Conservation (phyloP, 1,139 yeast genomes). For the Debaryomyces coudertii region DNA sequence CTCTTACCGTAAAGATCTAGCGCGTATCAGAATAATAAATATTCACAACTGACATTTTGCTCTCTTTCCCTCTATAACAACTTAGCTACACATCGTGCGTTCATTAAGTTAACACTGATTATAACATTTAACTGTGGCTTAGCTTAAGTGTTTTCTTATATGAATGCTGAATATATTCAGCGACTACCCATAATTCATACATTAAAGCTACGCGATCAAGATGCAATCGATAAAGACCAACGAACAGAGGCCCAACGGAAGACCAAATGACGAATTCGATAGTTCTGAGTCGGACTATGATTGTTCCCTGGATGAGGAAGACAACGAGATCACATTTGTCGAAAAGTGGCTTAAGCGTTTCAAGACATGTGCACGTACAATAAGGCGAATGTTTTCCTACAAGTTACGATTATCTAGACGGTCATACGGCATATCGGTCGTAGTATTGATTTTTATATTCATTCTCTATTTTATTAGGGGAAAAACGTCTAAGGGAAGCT, state of each 20-base stretch:
- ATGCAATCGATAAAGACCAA: too few relatives aligned
- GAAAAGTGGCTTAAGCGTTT: not conserved
- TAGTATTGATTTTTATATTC: not conserved
- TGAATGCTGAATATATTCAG: not conserved
- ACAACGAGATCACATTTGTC: not conserved
- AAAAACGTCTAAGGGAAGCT: not conserved
- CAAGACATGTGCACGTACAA: not conserved
- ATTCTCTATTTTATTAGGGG: not conserved
- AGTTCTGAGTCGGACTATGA: constrained; percentile 4
- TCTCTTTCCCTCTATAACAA: too few relatives aligned
- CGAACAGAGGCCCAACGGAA: not conserved
- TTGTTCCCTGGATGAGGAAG: constrained; percentile 10
- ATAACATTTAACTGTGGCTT: too few relatives aligned
- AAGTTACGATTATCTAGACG: not conserved
- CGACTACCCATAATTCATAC: too few relatives aligned
- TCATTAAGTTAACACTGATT: too few relatives aligned
- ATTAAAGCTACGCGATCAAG: too few relatives aligned
- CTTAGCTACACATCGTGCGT: too few relatives aligned
- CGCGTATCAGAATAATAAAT: too few relatives aligned
- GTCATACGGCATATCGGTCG: not conserved
- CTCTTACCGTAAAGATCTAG: too few relatives aligned
- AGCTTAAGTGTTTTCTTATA: not conserved
- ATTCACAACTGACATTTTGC: too few relatives aligned
- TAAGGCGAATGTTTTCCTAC: not conserved
- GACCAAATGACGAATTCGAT: not conserved